Evolutionary conservation across 2,329 filamentous ascomycete species (phyloP), one percentile per base, ranked within the genome.

Genomic region (Orbilia oligospora): DNA sequence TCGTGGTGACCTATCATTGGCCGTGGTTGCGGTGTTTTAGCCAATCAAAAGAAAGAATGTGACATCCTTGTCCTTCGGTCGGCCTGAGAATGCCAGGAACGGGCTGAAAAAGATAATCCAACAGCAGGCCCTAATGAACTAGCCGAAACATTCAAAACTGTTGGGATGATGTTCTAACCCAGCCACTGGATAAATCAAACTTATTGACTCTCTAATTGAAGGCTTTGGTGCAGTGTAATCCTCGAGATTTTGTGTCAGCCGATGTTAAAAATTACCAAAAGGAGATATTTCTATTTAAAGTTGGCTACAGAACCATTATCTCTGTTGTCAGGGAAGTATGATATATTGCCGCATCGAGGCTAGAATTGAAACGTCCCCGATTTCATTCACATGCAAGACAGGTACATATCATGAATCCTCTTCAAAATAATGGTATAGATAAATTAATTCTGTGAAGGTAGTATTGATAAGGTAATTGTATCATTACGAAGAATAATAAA

Each of bases 1-100:
- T 75, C 71, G 71, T 75, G 71, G 56, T 68, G 64, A 12, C 24
- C 48, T 68, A 18, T 49, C 46, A 75, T 75, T 75, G 71, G 71
- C 64, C 56, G 33, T 20, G 5, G 36, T 24, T 30, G 53, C 53
- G 30, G n/a, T 5, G 30, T 58, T 58, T 58, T 16, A 30, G n/a
- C 53, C 53, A 58, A 58, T 58, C 3, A 33, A 20, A 44, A n/a
- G 20, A 27, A 27, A 44, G 36, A 27, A 36, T 44, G 56, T 61
- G 56, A 24, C 56, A 61, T 44, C 56, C 56, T 14, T 61, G 56
- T 20, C 4, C 36, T 44, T 12, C n/a, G 10, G 36, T 44, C 56
- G 56, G 56, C 56, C 56, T 61, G 53, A 58, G 18, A 1, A 38
- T 58, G 56, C 56, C 56, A 61, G 56, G 56, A 61, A 61, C 56